Evolutionary conservation across 164 flowering plant species (phyloP), one percentile per base, ranked within the genome.

Genomic region (Tetracentron sinense): DNA sequence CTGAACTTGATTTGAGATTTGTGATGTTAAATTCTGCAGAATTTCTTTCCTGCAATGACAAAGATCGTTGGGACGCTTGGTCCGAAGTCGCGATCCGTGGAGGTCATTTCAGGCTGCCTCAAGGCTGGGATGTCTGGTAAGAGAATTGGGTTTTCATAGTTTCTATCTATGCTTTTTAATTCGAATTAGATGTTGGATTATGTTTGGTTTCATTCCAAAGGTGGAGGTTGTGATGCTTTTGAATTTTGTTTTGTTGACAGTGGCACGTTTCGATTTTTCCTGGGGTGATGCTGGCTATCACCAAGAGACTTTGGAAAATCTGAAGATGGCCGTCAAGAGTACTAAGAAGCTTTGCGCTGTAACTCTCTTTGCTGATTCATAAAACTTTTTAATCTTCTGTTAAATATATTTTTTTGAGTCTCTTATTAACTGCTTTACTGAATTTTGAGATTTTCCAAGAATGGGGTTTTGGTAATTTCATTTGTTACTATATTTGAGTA

Each of bases 71-170:
- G 97, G 42, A 91, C 97, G 5, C 81, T 89, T 2, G 97, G 97
- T 14, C 86, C 90, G 0, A 87, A 74, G 44, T 91, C 97, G 49
- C 75, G 87, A 68, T 83, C 97, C 8, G 93, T 83, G 5, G 90
- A 87, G 64, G 79, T 84, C 63, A 84, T 95, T 27, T 82, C 96
- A 15, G 63, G 78, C 15, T 95, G 96, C 63, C 89, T 95, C 15
- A 79, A 88, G 50, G 90, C 91, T 21, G 99, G 99, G 58, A 91
- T 95, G 97, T 95, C 99, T n/a, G 97, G 99, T 92, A 70, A 5
- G 53, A 17, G 42, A 15, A 42, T 16, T 35, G 42, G 11, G 10
- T 10, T 16, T n/a, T 10, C 12, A 47, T 49, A 47, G 38, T 28
- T 61, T 50, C n/a, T 15, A 44, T 23, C 21, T 20, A 23, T 61